Conservation (phyloP, 495 filamentous ascomycete genomes). For the Penicillium tannophilum region DNA sequence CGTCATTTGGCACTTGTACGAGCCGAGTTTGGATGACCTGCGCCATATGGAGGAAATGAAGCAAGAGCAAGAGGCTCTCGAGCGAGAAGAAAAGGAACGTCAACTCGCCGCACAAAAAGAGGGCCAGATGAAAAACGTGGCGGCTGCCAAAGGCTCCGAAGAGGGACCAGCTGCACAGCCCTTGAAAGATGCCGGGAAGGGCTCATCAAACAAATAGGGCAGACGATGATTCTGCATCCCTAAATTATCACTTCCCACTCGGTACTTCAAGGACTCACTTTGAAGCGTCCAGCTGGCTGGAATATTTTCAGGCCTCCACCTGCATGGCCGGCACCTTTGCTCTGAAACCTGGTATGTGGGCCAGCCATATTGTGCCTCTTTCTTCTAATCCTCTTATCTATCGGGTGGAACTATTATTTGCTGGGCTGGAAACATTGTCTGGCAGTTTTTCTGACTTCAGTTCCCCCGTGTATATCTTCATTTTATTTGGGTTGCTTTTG, state of each 20-base stretch:
- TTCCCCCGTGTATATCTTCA: slow-evolving; percentile 13
- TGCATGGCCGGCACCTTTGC: background rate
- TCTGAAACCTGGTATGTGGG: background rate
- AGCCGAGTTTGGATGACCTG: slow-evolving; percentile 95
- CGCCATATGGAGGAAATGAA: slow-evolving; percentile 99
- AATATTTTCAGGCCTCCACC: slow-evolving; percentile 3
- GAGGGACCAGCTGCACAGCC: slow-evolving; percentile 21
- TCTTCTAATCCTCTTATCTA: background rate
- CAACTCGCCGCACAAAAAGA: slow-evolving; percentile 58
- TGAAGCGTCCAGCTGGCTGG: slow-evolving; percentile 17
- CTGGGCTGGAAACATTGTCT: background rate
- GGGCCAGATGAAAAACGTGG: slow-evolving; percentile 8
- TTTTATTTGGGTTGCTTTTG: slow-evolving; percentile 10
- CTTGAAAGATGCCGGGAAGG: slow-evolving; percentile 17
- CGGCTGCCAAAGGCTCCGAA: slow-evolving; percentile 16
- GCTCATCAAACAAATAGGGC: slow-evolving; percentile 10
- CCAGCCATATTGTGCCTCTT: background rate
- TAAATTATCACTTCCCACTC: slow-evolving; percentile 16
- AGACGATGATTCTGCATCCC: background rate
- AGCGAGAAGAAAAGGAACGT: slow-evolving; percentile 72
- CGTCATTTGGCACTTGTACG: slow-evolving; percentile 99
- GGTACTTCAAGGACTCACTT: slow-evolving; percentile 64
- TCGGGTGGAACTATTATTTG: background rate
- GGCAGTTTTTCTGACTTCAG: background rate
- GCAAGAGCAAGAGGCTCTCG: slow-evolving; percentile 68